Evolutionary conservation across 768 basidiomycete species (phyloP).

Genomic region (Trametes meyenii): DNA sequence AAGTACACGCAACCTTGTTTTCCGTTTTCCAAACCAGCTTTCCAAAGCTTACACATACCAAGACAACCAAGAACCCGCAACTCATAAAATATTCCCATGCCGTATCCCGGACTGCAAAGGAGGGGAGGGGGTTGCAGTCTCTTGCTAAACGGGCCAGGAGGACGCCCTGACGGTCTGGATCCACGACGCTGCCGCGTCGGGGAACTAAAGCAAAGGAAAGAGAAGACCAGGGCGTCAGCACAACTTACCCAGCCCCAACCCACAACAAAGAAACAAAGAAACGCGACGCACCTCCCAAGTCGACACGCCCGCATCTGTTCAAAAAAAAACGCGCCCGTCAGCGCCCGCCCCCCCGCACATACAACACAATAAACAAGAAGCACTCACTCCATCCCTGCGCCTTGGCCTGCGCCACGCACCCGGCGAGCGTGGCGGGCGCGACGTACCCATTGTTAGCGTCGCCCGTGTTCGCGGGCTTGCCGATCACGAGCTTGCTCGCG

Average conservation of each 20-base stretch:
- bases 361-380: neutral
- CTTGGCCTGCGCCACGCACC: conserved; percentile 63
- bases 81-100: no score
- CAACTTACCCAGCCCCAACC: neutral
- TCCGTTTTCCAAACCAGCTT: no score
- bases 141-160: conserved; percentile 38
- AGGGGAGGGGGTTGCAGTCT: neutral
- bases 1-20: no score
- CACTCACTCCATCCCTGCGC: conserved; percentile 67
- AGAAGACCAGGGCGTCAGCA: no score
- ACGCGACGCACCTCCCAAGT: conserved; percentile 43
- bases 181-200: conserved; percentile 42
- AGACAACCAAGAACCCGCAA: no score
- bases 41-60: no score
- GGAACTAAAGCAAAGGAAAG: conserved; percentile 35
- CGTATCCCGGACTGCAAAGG: no score
- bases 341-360: neutral
- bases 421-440: conserved; percentile 53
- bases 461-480: conserved; percentile 48
- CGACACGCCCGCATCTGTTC: conserved; percentile 42
- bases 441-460: conserved; percentile 61
- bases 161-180: conserved; percentile 40
- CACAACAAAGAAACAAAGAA: neutral
- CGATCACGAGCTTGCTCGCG: conserved; percentile 56
- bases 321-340: neutral